Evolutionary conservation across 2,329 filamentous ascomycete species (phyloP).

Genomic region (Helotiales sp.): DNA sequence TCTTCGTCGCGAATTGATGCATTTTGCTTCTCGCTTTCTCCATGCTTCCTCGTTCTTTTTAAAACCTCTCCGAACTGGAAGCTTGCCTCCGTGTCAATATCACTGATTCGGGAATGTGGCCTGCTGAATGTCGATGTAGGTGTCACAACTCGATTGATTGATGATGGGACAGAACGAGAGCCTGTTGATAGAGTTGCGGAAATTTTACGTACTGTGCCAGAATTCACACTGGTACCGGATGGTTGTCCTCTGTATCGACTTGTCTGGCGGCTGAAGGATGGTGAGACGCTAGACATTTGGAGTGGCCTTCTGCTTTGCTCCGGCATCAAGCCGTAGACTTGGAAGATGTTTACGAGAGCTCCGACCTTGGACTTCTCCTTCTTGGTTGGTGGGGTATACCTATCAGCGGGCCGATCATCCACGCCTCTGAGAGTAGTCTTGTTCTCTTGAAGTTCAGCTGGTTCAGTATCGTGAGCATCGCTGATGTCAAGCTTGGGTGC

Average conservation of each 20-base stretch:
- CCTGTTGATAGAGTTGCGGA: not conserved
- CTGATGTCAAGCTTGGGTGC: not conserved
- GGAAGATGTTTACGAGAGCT: slow-evolving; percentile 34
- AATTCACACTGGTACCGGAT: not conserved
- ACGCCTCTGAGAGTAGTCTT: slow-evolving; percentile 16
- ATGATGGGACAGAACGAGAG: not conserved
- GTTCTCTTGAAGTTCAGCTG: not conserved
- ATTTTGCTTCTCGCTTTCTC: not conserved
- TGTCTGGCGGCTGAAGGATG: slow-evolving; percentile 7
- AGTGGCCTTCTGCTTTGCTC: slow-evolving; percentile 12
- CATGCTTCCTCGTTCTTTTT: not conserved
- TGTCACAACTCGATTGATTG: not conserved
- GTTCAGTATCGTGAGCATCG: not conserved
- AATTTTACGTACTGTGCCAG: not conserved
- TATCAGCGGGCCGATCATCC: slow-evolving; percentile 21
- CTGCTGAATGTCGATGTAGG: not conserved
- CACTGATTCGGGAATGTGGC: slow-evolving; percentile 2
- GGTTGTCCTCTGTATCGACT: not conserved
- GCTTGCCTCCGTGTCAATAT: slow-evolving; percentile 12
- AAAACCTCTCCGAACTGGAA: slow-evolving; percentile 13
- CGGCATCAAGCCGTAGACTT: slow-evolving; percentile 31
- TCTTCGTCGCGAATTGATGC: not conserved
- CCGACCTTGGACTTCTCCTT: slow-evolving; percentile 19
- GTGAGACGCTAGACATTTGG: slow-evolving; percentile 9
- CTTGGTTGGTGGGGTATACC: not conserved